Conservation (phyloP, 2,329 filamentous ascomycete genomes). For the Rhynchosporium graminicola region DNA sequence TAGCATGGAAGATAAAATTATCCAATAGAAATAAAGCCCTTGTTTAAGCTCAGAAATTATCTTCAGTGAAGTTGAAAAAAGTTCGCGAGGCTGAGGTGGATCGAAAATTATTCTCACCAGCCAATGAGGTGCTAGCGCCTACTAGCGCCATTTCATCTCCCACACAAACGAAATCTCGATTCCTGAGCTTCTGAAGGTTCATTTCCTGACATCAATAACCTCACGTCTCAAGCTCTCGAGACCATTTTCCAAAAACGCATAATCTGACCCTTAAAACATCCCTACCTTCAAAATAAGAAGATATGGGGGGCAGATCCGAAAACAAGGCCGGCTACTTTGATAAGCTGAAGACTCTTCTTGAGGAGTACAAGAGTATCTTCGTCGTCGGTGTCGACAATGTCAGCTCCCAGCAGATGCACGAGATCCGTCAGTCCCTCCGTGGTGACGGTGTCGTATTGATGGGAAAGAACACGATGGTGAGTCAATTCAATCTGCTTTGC, state of each 20-base stretch:
- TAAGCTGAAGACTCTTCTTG: conserved; percentile 96
- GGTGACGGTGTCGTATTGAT: conserved; percentile 93
- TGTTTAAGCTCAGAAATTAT: too few relatives aligned
- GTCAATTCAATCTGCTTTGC: conserved; percentile 6
- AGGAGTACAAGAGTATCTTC: conserved; percentile 97
- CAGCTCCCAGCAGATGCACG: conserved; percentile 99
- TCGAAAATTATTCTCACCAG: neutral
- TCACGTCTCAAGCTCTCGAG: conserved; percentile 27
- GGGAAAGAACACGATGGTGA: conserved; percentile 99
- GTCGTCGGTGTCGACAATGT: conserved; percentile 99
- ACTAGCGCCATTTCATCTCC: conserved; percentile 1
- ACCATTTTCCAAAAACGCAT: conserved; percentile 29
- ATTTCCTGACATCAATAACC: conserved; percentile 13
- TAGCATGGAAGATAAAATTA: too few relatives aligned
- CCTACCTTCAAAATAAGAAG: conserved; percentile 93
- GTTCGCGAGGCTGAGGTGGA: conserved; percentile 8
- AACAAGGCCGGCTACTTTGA: conserved; percentile 99
- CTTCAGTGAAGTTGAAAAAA: conserved; percentile 10
- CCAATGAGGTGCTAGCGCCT: neutral
- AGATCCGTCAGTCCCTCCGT: conserved; percentile 92
- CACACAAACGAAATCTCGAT: conserved; percentile 15
- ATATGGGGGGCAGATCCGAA: conserved; percentile 96
- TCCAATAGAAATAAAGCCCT: too few relatives aligned
- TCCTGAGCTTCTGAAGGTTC: conserved; percentile 4
- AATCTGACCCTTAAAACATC: conserved; percentile 87